Evolutionary conservation across 2,329 filamentous ascomycete species (phyloP), one percentile per base, ranked within the genome.

Genomic region (Clarireedia paspali): DNA sequence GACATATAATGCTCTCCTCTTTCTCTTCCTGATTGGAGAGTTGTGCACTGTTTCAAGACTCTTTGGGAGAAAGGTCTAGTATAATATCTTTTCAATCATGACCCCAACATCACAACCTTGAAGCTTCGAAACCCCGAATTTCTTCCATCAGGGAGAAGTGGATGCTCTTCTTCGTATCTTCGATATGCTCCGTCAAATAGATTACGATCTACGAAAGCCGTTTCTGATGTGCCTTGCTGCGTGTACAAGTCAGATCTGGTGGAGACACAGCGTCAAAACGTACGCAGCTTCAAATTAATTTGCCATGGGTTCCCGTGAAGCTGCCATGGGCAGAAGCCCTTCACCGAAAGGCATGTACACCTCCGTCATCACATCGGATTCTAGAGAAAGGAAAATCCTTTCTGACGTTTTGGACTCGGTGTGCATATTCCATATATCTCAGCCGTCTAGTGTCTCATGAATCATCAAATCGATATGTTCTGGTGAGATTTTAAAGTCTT

Each of bases 181-280:
- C 34, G 49, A 39, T 17, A 36, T 34, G 17, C 36, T 38, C 39
- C 26, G 17, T 55, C 39, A 50, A 20, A 48, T 44, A 49, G 40
- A 45, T 45, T 50, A 38, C 44, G 53, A 50, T 55, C 53, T 50
- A 50, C 47, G 17, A 44, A 38, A 45, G 20, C 46, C 53, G 53
- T 55, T 55, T 55, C 24, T 17, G 6, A 39, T 49, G 24, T 17
- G 12, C 24, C 38, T 12, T 54, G 47, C 46, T 55, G 12, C 34
- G 46, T 40, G 24, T 36, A 44, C 36, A 26, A 12, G n/a, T 38
- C 47, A 38, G 39, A 26, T 48, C 48, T 26, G 51, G 34, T 27
- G 44, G 45, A 7, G 14, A 38, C 20, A 53, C 51, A 12, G 7
- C 44, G 47, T 39, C 14, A 27, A 47, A 53, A 24, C 44, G 34